Conservation (phyloP, 257 asterid species). For the Leptodermis oblonga region DNA sequence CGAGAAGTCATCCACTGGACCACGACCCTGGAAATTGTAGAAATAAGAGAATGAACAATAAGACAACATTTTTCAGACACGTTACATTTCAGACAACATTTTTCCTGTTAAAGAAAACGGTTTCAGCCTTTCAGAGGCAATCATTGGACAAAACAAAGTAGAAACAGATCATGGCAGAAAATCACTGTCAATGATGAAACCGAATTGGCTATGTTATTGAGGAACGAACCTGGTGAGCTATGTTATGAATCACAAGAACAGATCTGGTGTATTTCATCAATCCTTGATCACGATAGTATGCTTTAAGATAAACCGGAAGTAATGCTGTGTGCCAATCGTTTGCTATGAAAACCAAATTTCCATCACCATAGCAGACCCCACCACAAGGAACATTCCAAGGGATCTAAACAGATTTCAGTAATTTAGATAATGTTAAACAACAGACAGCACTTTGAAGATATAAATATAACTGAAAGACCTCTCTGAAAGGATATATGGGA, state of each 20-base stretch:
- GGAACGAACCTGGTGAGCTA: constrained; percentile 91
- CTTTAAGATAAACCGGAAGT: constrained; percentile 90
- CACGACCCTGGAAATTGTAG: constrained; percentile 72
- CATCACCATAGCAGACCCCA: constrained; percentile 96
- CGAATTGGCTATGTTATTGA: not conserved
- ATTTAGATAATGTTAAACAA: not conserved
- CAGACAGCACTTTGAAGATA: constrained; percentile 1
- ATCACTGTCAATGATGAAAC: not conserved
- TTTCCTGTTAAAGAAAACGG: not conserved
- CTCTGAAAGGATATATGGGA: not conserved
- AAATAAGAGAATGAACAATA: constrained; percentile 8
- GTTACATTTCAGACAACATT: not conserved
- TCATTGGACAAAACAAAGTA: not conserved
- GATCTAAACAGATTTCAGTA: constrained; percentile 43
- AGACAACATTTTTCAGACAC: not conserved
- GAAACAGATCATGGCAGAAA: not conserved
- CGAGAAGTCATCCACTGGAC: constrained; percentile 70
- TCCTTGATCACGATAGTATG: constrained; percentile 89
- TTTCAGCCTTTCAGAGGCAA: not conserved
- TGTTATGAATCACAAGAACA: constrained; percentile 87
- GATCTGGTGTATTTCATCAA: constrained; percentile 82
- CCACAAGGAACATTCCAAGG: constrained; percentile 99
- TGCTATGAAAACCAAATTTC: constrained; percentile 87
- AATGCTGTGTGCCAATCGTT: constrained; percentile 99
- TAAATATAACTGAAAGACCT: not conserved